Base-by-base conservation (phyloP, 2,329 filamentous ascomycete genomes). In the Diaporthe destruens region DNA sequence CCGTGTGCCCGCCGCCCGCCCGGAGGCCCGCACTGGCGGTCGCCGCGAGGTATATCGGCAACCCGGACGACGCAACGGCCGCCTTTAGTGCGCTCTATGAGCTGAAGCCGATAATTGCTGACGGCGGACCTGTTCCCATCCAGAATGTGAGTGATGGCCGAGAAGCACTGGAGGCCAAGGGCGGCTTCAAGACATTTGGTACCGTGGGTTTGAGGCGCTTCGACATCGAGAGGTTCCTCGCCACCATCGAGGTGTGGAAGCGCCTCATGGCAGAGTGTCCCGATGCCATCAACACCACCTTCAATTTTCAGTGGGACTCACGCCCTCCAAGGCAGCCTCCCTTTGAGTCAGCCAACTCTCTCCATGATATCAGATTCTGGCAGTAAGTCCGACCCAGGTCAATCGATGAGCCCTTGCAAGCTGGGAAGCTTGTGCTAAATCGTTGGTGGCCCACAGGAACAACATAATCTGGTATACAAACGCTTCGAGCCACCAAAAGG, bases 121-220 rank as follows among this genome's bases (percentile, higher is more conserved):
- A 74, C 36, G 74, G 75, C 44, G 51, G 69, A n/a, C 56, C 76
- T 23, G 74, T 79, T 55, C 69, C 75, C 18, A 75, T 79, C 72
- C 73, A 80, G 36, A 78, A 77, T 36, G 72, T 77, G 12, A 78
- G 76, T 55, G 71, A 76, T 9, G 75, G 75, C 39, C 75, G 75
- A 3, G 76, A 78, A 39, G 75, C 74, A 25, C 67, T 78, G 14
- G 76, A 75, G 34, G 73, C 71, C 7, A 75, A 78, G 44, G 77
- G 77, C 8, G 75, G 77, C 36, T 76, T 77, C 57, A 80, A 80
- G 69, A 73, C 76, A 14, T 76, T 76, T 36, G 76, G 75, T 23
- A 71, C 77, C 2, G 76, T 76, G 14, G 79, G 78, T 1, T 54
- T 80, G 25, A 76, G 77, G 29, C 73, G 75, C 12, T 76, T 75